Base-by-base conservation (phyloP, 768 basidiomycete species). In the Rhodotorula kratochvilovae region DNA sequence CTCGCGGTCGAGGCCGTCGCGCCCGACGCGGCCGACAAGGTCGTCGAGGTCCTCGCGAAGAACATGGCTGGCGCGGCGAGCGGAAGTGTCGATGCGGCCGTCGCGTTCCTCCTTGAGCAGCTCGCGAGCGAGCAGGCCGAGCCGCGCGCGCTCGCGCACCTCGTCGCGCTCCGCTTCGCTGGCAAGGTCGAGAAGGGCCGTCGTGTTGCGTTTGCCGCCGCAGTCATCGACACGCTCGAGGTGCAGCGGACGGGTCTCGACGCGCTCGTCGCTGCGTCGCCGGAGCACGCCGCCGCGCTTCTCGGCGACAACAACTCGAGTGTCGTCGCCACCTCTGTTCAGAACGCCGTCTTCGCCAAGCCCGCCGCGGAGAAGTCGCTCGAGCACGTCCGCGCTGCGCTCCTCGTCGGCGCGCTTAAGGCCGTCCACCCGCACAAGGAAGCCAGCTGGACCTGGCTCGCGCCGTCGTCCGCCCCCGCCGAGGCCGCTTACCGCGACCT, bases 161-260 rank as follows among this genome's bases (percentile, higher is more conserved):
- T 92, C 17, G 81, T 90, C 63, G 80, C 85, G n/a, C 84, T 86
- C n/a, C 84, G 85, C 1, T 79, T 93, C 63, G 79, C 92, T 43
- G 79, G 79, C 43, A 83, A 83, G 35, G 73, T 87, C 1, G 84
- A 56, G 19, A 57, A 48, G 19, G 2, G 86, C 10, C 87, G 87
- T 23, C 84, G 85, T 51, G 84, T 84, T 61, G 87, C 87, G 72
- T 78, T 90, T 45, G 82, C 84, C 15, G 13, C 7, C 3, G 19
- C 25, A 31, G 36, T 76, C 33, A 81, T 86, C 2, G 88, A 87
- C 2, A 80, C 82, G 6, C 68, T 77, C 21, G 5, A n/a, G 8
- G 60, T 58, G 2, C 55, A 48, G 10, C 23, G 35, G 39, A 35
- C 5, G 17, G 63, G 60, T 3, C 63, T 74, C 46, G 69, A 70